phyloP scores from a whole-genome alignment of 371 early-diverging fungal genomes.

The Umbelopsis sp. region DNA sequence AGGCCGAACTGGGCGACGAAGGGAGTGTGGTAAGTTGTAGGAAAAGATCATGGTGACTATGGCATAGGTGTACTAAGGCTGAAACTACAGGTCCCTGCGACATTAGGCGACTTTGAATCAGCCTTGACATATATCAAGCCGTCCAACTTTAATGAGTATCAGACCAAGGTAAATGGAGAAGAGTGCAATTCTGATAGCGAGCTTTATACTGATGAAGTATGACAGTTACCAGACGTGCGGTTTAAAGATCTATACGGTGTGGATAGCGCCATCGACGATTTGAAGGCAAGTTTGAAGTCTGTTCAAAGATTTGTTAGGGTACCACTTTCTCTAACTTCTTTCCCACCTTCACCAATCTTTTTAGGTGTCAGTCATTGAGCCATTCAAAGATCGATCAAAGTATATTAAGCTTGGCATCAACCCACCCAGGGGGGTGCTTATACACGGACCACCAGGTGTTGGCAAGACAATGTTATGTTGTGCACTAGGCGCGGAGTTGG shows the following conservation, averaged over 20 bases:
- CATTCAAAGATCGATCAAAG: conserved; percentile 86
- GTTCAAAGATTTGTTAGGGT: no score
- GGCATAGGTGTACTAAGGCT: neutral
- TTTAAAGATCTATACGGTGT: conserved; percentile 75
- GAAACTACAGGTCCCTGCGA: neutral
- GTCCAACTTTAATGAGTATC: conserved; percentile 63
- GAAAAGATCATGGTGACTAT: neutral
- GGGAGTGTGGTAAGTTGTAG: neutral
- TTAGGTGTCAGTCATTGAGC: conserved; percentile 67
- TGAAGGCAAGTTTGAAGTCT: conserved; percentile 40
- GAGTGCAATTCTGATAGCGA: neutral
- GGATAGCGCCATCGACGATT: conserved; percentile 61
- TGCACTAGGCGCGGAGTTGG: conserved; percentile 89
- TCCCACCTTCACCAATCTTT: neutral
- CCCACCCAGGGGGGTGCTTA: conserved; percentile 95
- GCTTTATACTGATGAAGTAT: neutral
- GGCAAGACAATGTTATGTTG: conserved; percentile 98
- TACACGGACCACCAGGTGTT: conserved; percentile 99
- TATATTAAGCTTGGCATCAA: conserved; percentile 86
- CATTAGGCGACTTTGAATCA: conserved; percentile 41
- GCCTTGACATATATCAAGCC: conserved; percentile 55
- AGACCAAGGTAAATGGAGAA: conserved; percentile 43
- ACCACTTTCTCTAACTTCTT: neutral
- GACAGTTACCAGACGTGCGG: conserved; percentile 57
- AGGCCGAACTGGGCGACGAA: neutral